Conservation (phyloP, 2,329 filamentous ascomycete species). For the Karstenula rhodostoma region DNA sequence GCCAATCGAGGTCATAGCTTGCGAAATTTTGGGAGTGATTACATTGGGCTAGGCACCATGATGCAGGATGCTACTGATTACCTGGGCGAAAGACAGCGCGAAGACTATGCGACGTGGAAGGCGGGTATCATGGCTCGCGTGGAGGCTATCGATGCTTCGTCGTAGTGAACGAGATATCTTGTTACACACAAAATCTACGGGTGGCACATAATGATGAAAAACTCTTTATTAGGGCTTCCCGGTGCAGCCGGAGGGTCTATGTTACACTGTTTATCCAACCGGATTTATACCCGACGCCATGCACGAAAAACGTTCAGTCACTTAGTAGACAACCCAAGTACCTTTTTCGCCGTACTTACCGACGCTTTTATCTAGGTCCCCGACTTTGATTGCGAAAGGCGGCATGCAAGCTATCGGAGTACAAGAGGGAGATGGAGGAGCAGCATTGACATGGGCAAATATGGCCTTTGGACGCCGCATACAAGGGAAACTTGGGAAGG, state of each 20-base stretch:
- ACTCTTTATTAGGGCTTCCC: too few relatives aligned
- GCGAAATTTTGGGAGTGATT: constrained; percentile 54
- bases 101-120: constrained; percentile 72
- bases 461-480: constrained; percentile 26
- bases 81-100: constrained; percentile 68
- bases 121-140: constrained; percentile 65
- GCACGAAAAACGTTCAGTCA: neutral
- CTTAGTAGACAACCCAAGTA: too few relatives aligned
- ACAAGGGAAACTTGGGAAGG: constrained; percentile 29
- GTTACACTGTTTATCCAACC: neutral
- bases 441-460: constrained; percentile 27
- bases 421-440: constrained; percentile 23
- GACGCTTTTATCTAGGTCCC: too few relatives aligned
- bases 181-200: neutral
- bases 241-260: neutral
- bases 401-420: constrained; percentile 29
- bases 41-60: constrained; percentile 69
- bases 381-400: constrained; percentile 17
- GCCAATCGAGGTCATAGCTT: constrained; percentile 49
- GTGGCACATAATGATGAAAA: neutral
- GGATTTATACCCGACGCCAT: neutral
- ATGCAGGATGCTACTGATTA: constrained; percentile 78
- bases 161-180: neutral
- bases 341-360: too few relatives aligned
- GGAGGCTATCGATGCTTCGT: constrained; percentile 53